Evolutionary conservation across 805 yeast species (phyloP).

Genomic region (Novakomyces olei): DNA sequence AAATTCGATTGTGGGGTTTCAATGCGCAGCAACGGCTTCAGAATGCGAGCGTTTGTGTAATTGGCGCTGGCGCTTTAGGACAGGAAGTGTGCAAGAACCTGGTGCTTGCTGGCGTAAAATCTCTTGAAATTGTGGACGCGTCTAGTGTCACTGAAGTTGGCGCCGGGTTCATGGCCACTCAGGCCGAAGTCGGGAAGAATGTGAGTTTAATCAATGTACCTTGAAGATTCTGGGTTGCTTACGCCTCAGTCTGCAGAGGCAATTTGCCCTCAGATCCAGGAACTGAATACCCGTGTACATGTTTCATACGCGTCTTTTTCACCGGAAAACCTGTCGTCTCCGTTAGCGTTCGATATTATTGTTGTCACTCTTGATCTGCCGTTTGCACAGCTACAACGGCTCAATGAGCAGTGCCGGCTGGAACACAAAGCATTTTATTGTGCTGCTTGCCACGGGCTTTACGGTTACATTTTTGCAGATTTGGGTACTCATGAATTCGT

Average conservation of each 20-base stretch:
- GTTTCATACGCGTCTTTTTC: too few relatives aligned
- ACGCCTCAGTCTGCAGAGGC: too few relatives aligned
- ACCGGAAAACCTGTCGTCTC: too few relatives aligned
- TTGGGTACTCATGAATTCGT: slow-evolving; percentile 31
- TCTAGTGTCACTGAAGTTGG: too few relatives aligned
- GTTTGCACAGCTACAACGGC: slow-evolving; percentile 17
- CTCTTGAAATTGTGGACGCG: slow-evolving; percentile 45
- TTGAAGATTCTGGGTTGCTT: too few relatives aligned
- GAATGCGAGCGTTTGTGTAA: slow-evolving; percentile 43
- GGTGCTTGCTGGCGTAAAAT: slow-evolving; percentile 71
- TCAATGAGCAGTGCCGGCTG: slow-evolving; percentile 37
- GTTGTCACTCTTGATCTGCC: slow-evolving; percentile 52
- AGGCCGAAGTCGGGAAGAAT: too few relatives aligned
- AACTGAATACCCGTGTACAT: too few relatives aligned
- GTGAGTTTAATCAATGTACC: too few relatives aligned
- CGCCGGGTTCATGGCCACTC: too few relatives aligned
- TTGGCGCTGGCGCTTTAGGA: slow-evolving; percentile 58
- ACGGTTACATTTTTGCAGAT: slow-evolving; percentile 65
- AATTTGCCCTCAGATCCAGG: too few relatives aligned
- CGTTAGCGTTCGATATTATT: too few relatives aligned
- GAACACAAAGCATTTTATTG: slow-evolving; percentile 43
- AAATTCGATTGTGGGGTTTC: slow-evolving; percentile 87
- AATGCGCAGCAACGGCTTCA: slow-evolving; percentile 68
- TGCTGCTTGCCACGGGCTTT: slow-evolving; percentile 54
- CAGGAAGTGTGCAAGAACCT: slow-evolving; percentile 67